Conservation (phyloP, 2,329 filamentous ascomycete species). For the Rutstroemia sp. region DNA sequence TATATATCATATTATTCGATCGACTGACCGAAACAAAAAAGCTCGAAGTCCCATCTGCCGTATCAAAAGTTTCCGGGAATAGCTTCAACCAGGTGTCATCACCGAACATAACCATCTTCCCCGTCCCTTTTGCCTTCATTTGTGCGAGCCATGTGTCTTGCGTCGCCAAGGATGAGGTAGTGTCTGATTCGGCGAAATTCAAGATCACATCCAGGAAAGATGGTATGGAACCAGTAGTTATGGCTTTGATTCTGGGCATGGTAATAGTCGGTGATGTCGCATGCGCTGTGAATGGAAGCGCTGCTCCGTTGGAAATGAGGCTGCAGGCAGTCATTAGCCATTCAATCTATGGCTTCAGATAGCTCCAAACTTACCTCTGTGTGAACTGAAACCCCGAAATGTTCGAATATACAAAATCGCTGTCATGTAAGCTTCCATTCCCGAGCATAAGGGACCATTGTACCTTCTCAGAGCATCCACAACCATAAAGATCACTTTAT, state of each 20-base stretch:
- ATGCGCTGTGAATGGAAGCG: constrained; percentile 90
- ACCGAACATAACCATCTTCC: constrained; percentile 87
- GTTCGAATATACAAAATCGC: constrained; percentile 86
- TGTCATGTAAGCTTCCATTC: constrained; percentile 34
- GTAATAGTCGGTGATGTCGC: constrained; percentile 96
- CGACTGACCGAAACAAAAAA: constrained; percentile 89
- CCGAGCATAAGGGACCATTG: constrained; percentile 8
- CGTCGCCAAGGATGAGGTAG: constrained; percentile 73
- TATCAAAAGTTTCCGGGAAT: constrained; percentile 81
- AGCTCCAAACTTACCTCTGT: constrained; percentile 56
- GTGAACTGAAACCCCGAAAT: constrained; percentile 80
- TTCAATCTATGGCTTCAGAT: neutral
- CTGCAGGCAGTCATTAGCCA: constrained; percentile 12
- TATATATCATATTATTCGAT: constrained; percentile 20
- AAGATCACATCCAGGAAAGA: constrained; percentile 96
- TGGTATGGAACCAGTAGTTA: constrained; percentile 96
- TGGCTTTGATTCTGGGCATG: constrained; percentile 95
- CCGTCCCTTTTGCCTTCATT: constrained; percentile 64
- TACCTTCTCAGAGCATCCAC: constrained; percentile 90
- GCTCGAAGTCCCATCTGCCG: constrained; percentile 87
- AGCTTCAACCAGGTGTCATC: constrained; percentile 98
- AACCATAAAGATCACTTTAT: constrained; percentile 94
- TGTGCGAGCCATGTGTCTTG: constrained; percentile 98
- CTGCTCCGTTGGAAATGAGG: constrained; percentile 56
- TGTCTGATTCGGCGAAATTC: constrained; percentile 92